phyloP scores from a whole-genome alignment of 2,329 filamentous ascomycete species.

The Alternaria dauci region DNA sequence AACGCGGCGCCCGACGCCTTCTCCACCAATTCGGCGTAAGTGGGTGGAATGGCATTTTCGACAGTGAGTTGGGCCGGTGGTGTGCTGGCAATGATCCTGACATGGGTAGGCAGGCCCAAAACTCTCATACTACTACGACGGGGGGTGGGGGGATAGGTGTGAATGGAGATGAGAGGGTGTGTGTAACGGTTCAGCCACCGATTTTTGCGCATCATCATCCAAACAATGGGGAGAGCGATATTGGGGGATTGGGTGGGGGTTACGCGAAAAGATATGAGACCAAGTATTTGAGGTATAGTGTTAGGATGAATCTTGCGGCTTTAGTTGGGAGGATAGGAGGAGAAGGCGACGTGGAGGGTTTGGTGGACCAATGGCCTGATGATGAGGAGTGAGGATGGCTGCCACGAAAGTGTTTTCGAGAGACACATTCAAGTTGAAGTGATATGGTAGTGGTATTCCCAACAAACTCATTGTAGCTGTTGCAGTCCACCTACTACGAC shows the following conservation, averaged over 20 bases:
- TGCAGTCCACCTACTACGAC: background rate
- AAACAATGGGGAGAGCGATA: constrained; percentile 41
- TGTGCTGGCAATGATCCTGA: constrained; percentile 39
- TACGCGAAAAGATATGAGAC: constrained; percentile 44
- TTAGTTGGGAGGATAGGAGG: constrained; percentile 31
- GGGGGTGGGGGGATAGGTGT: background rate
- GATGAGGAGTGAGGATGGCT: constrained; percentile 3
- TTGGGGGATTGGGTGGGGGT: constrained; percentile 41
- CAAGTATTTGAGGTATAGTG: constrained; percentile 43
- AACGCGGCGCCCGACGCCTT: constrained; percentile 41
- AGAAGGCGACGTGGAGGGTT: constrained; percentile 20
- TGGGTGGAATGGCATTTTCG: constrained; percentile 43
- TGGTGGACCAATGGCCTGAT: constrained; percentile 44
- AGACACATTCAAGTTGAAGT: background rate
- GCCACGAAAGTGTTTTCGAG: no score
- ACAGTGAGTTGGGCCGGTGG: constrained; percentile 40
- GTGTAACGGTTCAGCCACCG: constrained; percentile 38
- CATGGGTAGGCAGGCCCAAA: constrained; percentile 18
- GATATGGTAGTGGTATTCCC: background rate
- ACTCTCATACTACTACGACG: background rate
- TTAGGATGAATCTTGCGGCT: constrained; percentile 43
- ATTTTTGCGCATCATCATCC: constrained; percentile 46
- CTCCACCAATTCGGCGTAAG: constrained; percentile 42
- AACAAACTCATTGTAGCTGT: background rate
- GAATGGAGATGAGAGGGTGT: constrained; percentile 31